Evolutionary conservation across 2,329 filamentous ascomycete genomes (phyloP).

Genomic region (Knoxdaviesia proteae): DNA sequence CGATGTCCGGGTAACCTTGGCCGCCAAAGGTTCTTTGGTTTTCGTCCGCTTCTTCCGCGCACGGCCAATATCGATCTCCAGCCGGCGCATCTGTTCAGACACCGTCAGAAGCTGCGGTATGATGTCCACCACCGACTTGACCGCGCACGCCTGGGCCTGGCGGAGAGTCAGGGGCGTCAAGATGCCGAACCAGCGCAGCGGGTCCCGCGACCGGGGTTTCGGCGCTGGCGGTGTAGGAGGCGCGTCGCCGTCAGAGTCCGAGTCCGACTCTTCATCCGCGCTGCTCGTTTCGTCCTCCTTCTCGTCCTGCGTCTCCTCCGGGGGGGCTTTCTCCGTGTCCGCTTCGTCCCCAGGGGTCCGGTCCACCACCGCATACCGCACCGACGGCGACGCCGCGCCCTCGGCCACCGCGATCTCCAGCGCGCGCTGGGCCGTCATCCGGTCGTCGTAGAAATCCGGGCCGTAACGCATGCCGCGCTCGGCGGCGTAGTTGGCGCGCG

Average conservation of each 20-base stretch:
- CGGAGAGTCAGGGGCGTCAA: conserved; percentile 30
- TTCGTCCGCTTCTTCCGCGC: conserved; percentile 33
- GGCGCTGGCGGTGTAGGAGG: background rate
- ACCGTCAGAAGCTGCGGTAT: conserved; percentile 36
- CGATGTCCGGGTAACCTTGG: background rate
- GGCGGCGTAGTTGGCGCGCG: conserved; percentile 58
- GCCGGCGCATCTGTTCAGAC: conserved; percentile 35
- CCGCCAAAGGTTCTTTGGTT: conserved; percentile 10
- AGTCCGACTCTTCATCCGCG: background rate
- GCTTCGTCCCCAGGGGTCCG: background rate
- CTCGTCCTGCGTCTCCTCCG: conserved; percentile 1
- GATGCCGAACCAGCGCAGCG: conserved; percentile 36
- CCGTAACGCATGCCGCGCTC: conserved; percentile 44
- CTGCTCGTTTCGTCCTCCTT: conserved; percentile 2
- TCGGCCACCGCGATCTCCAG: conserved; percentile 11
- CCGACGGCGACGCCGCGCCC: conserved; percentile 3
- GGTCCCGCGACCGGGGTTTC: conserved; percentile 19
- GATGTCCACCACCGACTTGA: conserved; percentile 31
- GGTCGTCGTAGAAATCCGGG: conserved; percentile 48
- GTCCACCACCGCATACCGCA: background rate
- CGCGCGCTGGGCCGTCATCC: conserved; percentile 41
- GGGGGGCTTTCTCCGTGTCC: conserved; percentile 1
- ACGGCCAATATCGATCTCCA: conserved; percentile 49
- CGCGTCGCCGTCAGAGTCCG: conserved; percentile 5
- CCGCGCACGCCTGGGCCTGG: conserved; percentile 37